Evolutionary conservation across 331 rosid genomes (phyloP).

Genomic region (Prunus yedoensis): DNA sequence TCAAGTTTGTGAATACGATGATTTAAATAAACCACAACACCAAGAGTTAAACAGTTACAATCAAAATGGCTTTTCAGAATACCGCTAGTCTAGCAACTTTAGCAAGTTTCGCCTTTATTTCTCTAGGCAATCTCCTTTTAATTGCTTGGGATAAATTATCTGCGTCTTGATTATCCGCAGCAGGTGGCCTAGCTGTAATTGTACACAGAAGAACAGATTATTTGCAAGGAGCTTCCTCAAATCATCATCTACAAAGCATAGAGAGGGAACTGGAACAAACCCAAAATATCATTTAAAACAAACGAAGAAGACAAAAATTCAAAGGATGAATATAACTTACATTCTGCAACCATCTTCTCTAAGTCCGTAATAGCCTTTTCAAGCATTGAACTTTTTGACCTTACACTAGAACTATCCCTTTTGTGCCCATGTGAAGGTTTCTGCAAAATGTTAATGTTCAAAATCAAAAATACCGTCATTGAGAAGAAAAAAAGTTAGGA

Average conservation of each 20-base stretch:
- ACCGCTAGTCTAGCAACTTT: slow-evolving; percentile 99
- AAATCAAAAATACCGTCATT: slow-evolving; percentile 12
- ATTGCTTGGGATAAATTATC: slow-evolving; percentile 72
- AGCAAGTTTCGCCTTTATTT: slow-evolving; percentile 91
- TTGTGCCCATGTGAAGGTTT: slow-evolving; percentile 53
- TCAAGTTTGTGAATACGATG: background rate
- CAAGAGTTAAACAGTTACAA: slow-evolving; percentile 4
- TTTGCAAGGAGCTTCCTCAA: slow-evolving; percentile 16
- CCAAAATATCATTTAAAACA: background rate
- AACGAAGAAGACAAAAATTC: slow-evolving; percentile 12
- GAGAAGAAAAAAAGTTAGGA: background rate
- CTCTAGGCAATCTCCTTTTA: slow-evolving; percentile 98
- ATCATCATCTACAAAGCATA: slow-evolving; percentile 16
- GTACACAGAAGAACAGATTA: slow-evolving; percentile 22
- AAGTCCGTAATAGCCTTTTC: slow-evolving; percentile 91
- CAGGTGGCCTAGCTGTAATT: slow-evolving; percentile 93
- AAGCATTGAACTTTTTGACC: slow-evolving; percentile 82
- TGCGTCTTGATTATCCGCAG: slow-evolving; percentile 74
- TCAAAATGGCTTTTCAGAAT: slow-evolving; percentile 22
- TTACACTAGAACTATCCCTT: slow-evolving; percentile 79
- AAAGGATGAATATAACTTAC: slow-evolving; percentile 47
- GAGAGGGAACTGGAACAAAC: background rate
- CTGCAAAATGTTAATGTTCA: slow-evolving; percentile 50
- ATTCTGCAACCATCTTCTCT: slow-evolving; percentile 95
- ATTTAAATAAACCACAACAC: slow-evolving; percentile 13